A percentile compares a stretch with the other conserved stretches of the same genome.
Evolutionary conservation across 305 asterid species (phyloP).

Genomic region (Fraxinus baroniana): DNA sequence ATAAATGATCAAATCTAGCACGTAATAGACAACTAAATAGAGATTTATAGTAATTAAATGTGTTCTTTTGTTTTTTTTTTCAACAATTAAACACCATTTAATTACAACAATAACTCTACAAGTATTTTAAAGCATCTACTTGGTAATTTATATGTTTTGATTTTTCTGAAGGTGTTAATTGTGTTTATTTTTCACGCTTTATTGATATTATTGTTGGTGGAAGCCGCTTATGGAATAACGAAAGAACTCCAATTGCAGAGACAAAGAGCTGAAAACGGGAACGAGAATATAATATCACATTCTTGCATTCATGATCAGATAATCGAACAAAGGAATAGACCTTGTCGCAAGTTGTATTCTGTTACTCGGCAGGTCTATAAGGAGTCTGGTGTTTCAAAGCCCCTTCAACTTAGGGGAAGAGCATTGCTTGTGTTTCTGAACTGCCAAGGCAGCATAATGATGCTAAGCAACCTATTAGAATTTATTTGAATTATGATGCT

Average conservation of each 20-base stretch:
- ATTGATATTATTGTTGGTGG: constrained; percentile 54
- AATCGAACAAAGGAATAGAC: constrained; percentile 76
- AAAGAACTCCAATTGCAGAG: constrained; percentile 41
- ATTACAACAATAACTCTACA: not conserved
- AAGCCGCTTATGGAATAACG: constrained; percentile 46
- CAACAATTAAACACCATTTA: too few relatives aligned
- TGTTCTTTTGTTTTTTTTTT: too few relatives aligned
- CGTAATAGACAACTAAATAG: too few relatives aligned
- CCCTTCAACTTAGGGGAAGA: constrained; percentile 57
- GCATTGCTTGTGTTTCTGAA: constrained; percentile 56
- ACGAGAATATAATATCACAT: constrained; percentile 42
- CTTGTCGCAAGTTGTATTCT: constrained; percentile 75
- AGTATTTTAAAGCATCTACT: not conserved
- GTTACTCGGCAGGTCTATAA: constrained; percentile 76
- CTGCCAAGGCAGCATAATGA: constrained; percentile 37
- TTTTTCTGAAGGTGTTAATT: constrained; percentile 15
- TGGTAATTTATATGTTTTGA: not conserved
- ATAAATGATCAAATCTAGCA: too few relatives aligned
- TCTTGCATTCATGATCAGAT: constrained; percentile 95
- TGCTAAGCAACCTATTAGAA: constrained; percentile 75
- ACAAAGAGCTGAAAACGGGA: constrained; percentile 40
- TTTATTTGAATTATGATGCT: constrained; percentile 90
- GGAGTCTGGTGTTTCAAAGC: constrained; percentile 38
- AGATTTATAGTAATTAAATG: too few relatives aligned
- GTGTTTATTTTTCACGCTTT: constrained; percentile 49